Evolutionary conservation across 73 alveolate species (phyloP), one percentile per base, ranked within the genome.

Genomic region (Paramecium sonneborni): DNA sequence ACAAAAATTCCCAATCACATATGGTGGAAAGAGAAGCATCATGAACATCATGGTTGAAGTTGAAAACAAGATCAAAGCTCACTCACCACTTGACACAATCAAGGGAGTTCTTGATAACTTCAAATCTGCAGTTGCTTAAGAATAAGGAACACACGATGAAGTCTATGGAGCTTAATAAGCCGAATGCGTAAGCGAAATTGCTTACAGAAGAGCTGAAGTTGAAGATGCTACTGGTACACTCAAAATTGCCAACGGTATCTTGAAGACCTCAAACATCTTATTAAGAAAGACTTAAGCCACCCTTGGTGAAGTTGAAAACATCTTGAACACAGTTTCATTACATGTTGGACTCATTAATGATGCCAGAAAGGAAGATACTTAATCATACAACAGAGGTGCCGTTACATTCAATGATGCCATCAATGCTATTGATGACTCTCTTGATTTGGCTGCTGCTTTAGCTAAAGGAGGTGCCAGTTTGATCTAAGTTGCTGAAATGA

Each of bases 321-420:
- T 79, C 72, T 41, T 79, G 44, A 79, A 39, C 90, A 43, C 69
- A n/a, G 74, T 46, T 41, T 43, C 76, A 21, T 23, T 38, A 38
- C 90, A 79, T 56, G 10, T 79, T 21, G 90, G 90, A 6, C 41
- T 79, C 46, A 79, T 79, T 32, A 79, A 79, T 37, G 90, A 79
- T 26, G 90, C 74, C 43, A 79, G 90, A 79, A 79, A 79, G 72
- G 69, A 38, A 46, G 90, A 79, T 21, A 46, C 90, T 5, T 44
- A 79, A 79, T 30, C 90, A 38, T 79, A 79, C 56, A 79, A 79
- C 90, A 79, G 90, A 79, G 90, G 62, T 41, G 90, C 90, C 0
- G 90, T 79, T 24, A 43, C 90, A 32, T 79, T 79, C 90, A 79
- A 79, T 28, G 90, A 79, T 44, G 90, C 90, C 90, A 79, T 79